Percentiles rank a stretch among this genome's conserved stretches.
Evolutionary conservation across 345 rosid species (phyloP).

Genomic region (Streptanthus diversifolius): DNA sequence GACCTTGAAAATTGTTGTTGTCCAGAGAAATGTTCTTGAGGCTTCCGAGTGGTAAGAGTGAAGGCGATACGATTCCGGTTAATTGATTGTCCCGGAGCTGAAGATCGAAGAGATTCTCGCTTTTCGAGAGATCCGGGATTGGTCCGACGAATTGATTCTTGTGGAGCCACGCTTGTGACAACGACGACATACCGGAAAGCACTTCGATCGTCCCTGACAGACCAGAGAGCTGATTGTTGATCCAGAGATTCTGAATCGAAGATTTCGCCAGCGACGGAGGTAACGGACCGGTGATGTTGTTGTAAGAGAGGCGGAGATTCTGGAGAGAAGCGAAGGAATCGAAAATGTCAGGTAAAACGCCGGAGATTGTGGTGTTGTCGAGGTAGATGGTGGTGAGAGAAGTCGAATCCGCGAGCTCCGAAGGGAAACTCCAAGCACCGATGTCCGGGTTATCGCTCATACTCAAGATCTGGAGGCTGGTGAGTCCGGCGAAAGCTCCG

Average conservation of each 20-base stretch:
- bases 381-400: slow-evolving; percentile 45
- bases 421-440: slow-evolving; percentile 57
- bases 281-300: slow-evolving; percentile 61
- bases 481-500: slow-evolving; percentile 60
- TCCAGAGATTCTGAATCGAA: slow-evolving; percentile 51
- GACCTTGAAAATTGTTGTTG: slow-evolving; percentile 78
- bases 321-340: slow-evolving; percentile 43
- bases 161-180: slow-evolving; percentile 68
- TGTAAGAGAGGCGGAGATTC: slow-evolving; percentile 58
- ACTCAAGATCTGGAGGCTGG: slow-evolving; percentile 46
- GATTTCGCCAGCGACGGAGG: slow-evolving; percentile 57
- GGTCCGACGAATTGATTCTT: slow-evolving; percentile 67
- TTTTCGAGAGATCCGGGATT: slow-evolving; percentile 67
- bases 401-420: slow-evolving; percentile 43
- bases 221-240: slow-evolving; percentile 60
- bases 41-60: slow-evolving; percentile 37
- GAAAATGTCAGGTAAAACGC: slow-evolving; percentile 61
- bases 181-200: slow-evolving; percentile 49
- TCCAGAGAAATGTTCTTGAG: slow-evolving; percentile 47
- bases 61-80: slow-evolving; percentile 58
- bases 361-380: slow-evolving; percentile 40
- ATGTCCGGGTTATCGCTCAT: slow-evolving; percentile 38
- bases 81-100: slow-evolving; percentile 71
- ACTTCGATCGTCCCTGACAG: slow-evolving; percentile 59
- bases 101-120: slow-evolving; percentile 50